These are phyloP conservation scores for Leptographium lundbergii DNA, from an alignment of 2,329 filamentous ascomycete species.

Conservation along the genomic window DNA sequence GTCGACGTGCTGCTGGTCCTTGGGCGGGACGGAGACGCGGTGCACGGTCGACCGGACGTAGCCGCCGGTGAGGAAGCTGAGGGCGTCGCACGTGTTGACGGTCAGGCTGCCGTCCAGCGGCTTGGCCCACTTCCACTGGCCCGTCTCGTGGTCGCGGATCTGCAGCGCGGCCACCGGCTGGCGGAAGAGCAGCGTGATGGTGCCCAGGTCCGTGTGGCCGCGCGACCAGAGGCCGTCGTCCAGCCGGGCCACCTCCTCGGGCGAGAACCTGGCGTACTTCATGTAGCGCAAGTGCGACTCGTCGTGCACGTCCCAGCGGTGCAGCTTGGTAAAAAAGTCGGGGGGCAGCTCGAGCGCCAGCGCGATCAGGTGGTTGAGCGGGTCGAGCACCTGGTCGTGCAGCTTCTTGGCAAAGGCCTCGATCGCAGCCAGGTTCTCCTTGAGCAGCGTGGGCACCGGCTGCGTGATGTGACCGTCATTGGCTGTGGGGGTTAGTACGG, in stretches of 20 bases:
- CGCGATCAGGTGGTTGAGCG: conserved; percentile 45
- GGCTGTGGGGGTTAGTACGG: neutral
- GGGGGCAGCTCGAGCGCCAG: conserved; percentile 46
- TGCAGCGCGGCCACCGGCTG: conserved; percentile 41
- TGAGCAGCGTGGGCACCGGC: conserved; percentile 31
- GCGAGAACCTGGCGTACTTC: conserved; percentile 33
- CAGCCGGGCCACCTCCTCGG: conserved; percentile 20
- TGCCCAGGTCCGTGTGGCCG: conserved; percentile 42
- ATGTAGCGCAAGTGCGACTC: conserved; percentile 49
- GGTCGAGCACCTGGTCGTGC: conserved; percentile 35
- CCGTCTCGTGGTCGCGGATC: conserved; percentile 24
- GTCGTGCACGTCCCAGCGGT: conserved; percentile 39
- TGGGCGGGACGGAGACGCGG: conserved; percentile 21
- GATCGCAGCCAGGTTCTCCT: conserved; percentile 38
- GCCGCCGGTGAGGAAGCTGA: conserved; percentile 31
- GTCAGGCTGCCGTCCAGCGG: conserved; percentile 33
- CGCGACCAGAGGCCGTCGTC: conserved; percentile 10
- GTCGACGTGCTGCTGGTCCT: conserved; percentile 31
- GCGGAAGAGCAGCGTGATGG: conserved; percentile 38
- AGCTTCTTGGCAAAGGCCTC: conserved; percentile 31
- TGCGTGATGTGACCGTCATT: conserved; percentile 27
- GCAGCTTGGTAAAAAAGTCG: conserved; percentile 39
- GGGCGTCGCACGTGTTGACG: conserved; percentile 31
- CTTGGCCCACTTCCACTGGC: conserved; percentile 30
- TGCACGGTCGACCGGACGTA: conserved; percentile 24